Conservation (phyloP, 164 flowering plant genomes). For the Stephania yunnanensis region DNA sequence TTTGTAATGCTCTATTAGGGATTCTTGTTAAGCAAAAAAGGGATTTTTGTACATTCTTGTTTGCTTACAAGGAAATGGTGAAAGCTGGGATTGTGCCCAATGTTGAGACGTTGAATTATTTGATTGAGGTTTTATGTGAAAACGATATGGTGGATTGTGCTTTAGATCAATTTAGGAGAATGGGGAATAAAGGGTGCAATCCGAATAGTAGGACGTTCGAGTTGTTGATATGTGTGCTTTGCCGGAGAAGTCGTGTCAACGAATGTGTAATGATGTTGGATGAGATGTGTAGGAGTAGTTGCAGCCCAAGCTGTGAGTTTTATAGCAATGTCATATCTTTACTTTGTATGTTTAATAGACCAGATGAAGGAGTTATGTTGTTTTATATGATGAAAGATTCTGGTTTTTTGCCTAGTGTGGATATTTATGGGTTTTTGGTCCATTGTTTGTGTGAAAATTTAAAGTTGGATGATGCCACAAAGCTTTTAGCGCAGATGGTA, state of each 20-base stretch:
- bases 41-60: slow-evolving; percentile 40
- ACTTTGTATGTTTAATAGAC: slow-evolving; percentile 34
- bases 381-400: slow-evolving; percentile 44
- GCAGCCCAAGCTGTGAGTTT: slow-evolving; percentile 31
- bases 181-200: slow-evolving; percentile 53
- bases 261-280: slow-evolving; percentile 35
- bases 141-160: slow-evolving; percentile 33
- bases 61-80: slow-evolving; percentile 76
- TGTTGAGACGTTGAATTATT: slow-evolving; percentile 48
- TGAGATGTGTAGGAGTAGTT: slow-evolving; percentile 37
- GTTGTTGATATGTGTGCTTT: slow-evolving; percentile 43
- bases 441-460: slow-evolving; percentile 38
- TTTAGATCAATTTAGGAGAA: slow-evolving; percentile 56
- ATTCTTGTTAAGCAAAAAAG: slow-evolving; percentile 41
- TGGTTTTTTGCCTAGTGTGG: slow-evolving; percentile 30
- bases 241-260: slow-evolving; percentile 27
- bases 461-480: slow-evolving; percentile 38
- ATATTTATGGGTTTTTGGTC: slow-evolving; percentile 31
- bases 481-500: slow-evolving; percentile 36
- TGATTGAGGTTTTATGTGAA: slow-evolving; percentile 51
- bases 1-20: slow-evolving; percentile 41
- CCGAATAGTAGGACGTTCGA: slow-evolving; percentile 57
- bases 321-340: slow-evolving; percentile 37
- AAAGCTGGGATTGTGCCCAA: slow-evolving; percentile 51
- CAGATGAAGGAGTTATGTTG: slow-evolving; percentile 34